Evolutionary conservation across 805 yeast genomes (phyloP).

Genomic region (Zygosaccharomyces bisporus): DNA sequence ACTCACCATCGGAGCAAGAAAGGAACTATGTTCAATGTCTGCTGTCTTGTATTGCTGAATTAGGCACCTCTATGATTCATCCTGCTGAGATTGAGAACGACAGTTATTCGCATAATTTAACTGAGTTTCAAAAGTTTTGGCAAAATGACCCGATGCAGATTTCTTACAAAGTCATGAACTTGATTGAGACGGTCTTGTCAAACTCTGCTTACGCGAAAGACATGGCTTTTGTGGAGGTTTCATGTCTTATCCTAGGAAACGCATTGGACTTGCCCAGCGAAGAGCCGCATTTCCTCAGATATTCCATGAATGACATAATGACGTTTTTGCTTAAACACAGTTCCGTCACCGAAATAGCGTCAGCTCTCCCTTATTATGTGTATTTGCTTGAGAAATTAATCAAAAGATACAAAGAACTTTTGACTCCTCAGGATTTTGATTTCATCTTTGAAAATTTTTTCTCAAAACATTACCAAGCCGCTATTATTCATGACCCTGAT

Average conservation of each 20-base stretch:
- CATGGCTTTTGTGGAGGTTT: slow-evolving; percentile 54
- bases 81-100: slow-evolving; percentile 45
- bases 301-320: slow-evolving; percentile 29
- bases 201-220: slow-evolving; percentile 40
- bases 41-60: slow-evolving; percentile 58
- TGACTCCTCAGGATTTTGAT: slow-evolving; percentile 36
- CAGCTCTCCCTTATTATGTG: slow-evolving; percentile 43
- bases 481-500: slow-evolving; percentile 55
- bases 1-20: slow-evolving; percentile 24
- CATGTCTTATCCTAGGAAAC: slow-evolving; percentile 53
- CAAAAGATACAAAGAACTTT: slow-evolving; percentile 35
- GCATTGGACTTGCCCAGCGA: slow-evolving; percentile 27
- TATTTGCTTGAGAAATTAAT: slow-evolving; percentile 45
- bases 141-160: slow-evolving; percentile 44
- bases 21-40: slow-evolving; percentile 52
- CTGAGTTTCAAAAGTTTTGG: slow-evolving; percentile 45
- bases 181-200: slow-evolving; percentile 39
- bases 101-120: slow-evolving; percentile 18
- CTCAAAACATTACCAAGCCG: slow-evolving; percentile 31
- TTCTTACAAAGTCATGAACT: slow-evolving; percentile 42
- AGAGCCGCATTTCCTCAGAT: slow-evolving; percentile 33
- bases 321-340: slow-evolving; percentile 27
- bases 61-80: slow-evolving; percentile 64
- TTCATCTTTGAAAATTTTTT: slow-evolving; percentile 41
- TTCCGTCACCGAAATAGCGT: slow-evolving; percentile 28